These are phyloP conservation scores for Antonospora locustae DNA, from an alignment of 371 early-diverging fungal genomes.

Conservation along the genomic window DNA sequence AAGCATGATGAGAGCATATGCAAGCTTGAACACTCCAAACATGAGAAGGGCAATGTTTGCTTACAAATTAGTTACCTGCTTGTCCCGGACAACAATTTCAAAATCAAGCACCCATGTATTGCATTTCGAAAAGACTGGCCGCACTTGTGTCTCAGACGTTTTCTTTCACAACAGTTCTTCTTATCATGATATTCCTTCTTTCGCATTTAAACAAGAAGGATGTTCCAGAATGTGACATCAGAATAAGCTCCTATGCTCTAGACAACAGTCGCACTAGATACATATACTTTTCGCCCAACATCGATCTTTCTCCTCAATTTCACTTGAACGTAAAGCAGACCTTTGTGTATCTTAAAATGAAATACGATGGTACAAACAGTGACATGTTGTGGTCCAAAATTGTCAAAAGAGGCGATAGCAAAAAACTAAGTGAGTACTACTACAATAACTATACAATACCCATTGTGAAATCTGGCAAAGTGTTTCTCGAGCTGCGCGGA, in stretches of 20 bases:
- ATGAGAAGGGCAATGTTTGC: constrained; percentile 11
- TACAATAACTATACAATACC: neutral
- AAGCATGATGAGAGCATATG: constrained; percentile 40
- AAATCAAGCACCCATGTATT: constrained; percentile 14
- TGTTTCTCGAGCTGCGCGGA: constrained; percentile 33
- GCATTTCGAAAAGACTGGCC: constrained; percentile 6
- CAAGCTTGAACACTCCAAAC: constrained; percentile 40
- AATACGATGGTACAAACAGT: neutral
- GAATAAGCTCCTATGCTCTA: too few species aligned
- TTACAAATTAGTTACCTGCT: too few species aligned
- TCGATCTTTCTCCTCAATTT: constrained; percentile 33
- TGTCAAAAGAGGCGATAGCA: constrained; percentile 19
- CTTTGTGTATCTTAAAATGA: constrained; percentile 33
- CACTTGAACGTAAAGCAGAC: constrained; percentile 41
- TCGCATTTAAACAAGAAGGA: constrained; percentile 7
- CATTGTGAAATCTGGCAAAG: neutral
- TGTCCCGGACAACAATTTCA: too few species aligned
- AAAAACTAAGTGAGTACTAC: constrained; percentile 13
- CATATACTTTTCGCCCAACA: too few species aligned
- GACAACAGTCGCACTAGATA: too few species aligned
- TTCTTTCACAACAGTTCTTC: constrained; percentile 11
- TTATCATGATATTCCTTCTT: constrained; percentile 12
- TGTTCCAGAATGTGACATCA: neutral
- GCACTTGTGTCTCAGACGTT: constrained; percentile 3
- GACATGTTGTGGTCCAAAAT: constrained; percentile 45